Percentiles rank a stretch among this genome's conserved stretches.
Evolutionary conservation across 2,329 filamentous ascomycete species (phyloP).

Genomic region (Pseudogymnoascus sp.): DNA sequence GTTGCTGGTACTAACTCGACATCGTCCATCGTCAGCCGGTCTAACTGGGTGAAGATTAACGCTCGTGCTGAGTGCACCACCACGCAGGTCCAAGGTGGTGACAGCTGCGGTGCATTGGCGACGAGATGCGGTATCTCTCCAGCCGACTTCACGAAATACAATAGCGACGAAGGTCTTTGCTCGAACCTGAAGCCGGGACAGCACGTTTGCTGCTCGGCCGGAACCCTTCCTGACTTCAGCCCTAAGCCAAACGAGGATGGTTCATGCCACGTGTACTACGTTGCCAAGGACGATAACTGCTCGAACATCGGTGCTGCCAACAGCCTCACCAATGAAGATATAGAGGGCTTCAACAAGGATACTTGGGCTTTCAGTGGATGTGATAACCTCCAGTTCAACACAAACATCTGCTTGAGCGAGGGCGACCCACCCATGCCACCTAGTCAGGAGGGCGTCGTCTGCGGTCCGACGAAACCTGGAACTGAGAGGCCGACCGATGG

Average conservation of each 20-base stretch:
- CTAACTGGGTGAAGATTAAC: slow-evolving; percentile 2
- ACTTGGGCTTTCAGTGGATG: slow-evolving; percentile 40
- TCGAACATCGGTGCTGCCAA: slow-evolving; percentile 26
- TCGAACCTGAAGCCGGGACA: slow-evolving; percentile 21
- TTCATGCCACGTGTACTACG: slow-evolving; percentile 30
- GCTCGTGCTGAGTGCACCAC: slow-evolving; percentile 23
- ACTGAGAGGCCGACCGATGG: no score
- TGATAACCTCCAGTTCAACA: slow-evolving; percentile 23
- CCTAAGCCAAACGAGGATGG: slow-evolving; percentile 29
- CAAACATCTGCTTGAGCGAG: slow-evolving; percentile 33
- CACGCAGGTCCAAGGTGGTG: slow-evolving; percentile 29
- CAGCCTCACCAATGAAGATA: slow-evolving; percentile 26
- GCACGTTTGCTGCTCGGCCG: slow-evolving; percentile 29
- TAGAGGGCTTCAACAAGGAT: slow-evolving; percentile 33
- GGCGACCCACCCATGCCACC: slow-evolving; percentile 36
- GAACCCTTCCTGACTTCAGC: slow-evolving; percentile 25
- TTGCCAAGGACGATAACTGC: slow-evolving; percentile 31
- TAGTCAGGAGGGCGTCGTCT: slow-evolving; percentile 30
- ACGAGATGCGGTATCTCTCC: slow-evolving; percentile 32
- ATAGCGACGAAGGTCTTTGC: slow-evolving; percentile 23
- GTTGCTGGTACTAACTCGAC: neutral
- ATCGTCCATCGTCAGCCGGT: neutral
- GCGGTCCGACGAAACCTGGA: slow-evolving; percentile 38
- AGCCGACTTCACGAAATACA: slow-evolving; percentile 25
- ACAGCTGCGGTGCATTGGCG: slow-evolving; percentile 33